Conservation (phyloP, 176 grass and related monocot species). For the Eleusine coracana region DNA sequence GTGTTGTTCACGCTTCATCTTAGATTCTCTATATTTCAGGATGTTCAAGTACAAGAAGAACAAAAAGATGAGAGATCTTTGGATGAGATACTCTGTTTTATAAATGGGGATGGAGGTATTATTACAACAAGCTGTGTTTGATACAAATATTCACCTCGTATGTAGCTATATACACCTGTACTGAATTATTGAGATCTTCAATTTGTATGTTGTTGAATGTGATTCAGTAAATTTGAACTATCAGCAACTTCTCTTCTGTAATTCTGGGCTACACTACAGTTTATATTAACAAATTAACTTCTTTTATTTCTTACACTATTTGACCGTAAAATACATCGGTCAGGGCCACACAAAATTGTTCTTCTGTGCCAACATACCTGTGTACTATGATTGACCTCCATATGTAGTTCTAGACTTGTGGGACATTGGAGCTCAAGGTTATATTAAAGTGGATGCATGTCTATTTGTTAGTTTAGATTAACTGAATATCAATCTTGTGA, state of each 20-base stretch:
- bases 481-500: not conserved
- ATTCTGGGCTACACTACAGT: not conserved
- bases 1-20: conserved; percentile 21
- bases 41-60: conserved; percentile 80
- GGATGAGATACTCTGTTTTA: conserved; percentile 98
- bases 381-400: not conserved
- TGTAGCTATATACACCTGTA: not conserved
- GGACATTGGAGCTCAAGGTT: conserved; percentile 2
- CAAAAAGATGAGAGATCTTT: conserved; percentile 91
- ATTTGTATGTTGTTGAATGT: not conserved
- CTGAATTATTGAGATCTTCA: not conserved
- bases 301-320: not conserved
- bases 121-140: conserved; percentile 38
- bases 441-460: not conserved
- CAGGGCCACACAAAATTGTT: not conserved
- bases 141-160: not conserved
- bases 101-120: conserved; percentile 98
- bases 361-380: not conserved
- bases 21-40: conserved; percentile 63
- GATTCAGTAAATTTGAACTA: too few species aligned
- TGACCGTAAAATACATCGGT: conserved; percentile 8
- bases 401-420: not conserved
- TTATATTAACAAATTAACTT: not conserved
- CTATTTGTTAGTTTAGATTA: conserved; percentile 5
- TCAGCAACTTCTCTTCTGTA: not conserved